These are phyloP conservation scores for Salix exigua DNA, from an alignment of 345 rosid species.

Conservation along the genomic window DNA sequence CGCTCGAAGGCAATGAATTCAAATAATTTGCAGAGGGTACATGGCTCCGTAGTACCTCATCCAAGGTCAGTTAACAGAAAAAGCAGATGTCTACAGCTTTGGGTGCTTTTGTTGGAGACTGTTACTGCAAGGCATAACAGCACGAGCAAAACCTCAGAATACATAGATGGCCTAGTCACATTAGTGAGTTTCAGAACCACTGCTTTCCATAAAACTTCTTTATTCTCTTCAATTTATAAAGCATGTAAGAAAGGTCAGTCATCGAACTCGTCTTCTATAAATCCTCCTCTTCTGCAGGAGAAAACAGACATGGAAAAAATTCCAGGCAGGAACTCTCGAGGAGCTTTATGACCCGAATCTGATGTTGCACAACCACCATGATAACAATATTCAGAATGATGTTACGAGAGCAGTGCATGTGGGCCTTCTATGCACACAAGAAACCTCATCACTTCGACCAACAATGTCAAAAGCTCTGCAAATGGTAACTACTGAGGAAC, in stretches of 20 bases:
- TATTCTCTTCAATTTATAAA: not conserved
- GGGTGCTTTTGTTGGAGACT: conserved; percentile 77
- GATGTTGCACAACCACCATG: conserved; percentile 35
- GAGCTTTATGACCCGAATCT: conserved; percentile 71
- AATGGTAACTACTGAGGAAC: conserved; percentile 66
- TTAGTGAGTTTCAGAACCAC: conserved; percentile 43
- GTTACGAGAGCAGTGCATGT: conserved; percentile 61
- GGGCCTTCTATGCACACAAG: conserved; percentile 83
- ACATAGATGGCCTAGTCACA: conserved; percentile 71
- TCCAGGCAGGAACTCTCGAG: conserved; percentile 59
- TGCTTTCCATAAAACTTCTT: not conserved
- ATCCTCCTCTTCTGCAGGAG: not conserved
- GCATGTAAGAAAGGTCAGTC: not conserved
- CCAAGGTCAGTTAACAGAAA: conserved; percentile 89
- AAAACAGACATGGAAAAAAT: conserved; percentile 70
- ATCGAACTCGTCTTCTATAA: not conserved
- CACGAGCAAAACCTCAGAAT: conserved; percentile 62
- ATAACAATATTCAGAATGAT: conserved; percentile 48
- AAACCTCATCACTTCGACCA: conserved; percentile 61
- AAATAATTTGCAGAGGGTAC: conserved; percentile 59
- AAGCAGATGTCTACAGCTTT: conserved; percentile 82
- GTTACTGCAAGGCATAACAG: conserved; percentile 81
- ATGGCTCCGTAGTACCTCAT: conserved; percentile 97
- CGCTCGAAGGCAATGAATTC: not conserved
- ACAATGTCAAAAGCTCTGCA: conserved; percentile 70